Evolutionary conservation across 139 green algal species (phyloP).

Genomic region (Micractinium sp.): DNA sequence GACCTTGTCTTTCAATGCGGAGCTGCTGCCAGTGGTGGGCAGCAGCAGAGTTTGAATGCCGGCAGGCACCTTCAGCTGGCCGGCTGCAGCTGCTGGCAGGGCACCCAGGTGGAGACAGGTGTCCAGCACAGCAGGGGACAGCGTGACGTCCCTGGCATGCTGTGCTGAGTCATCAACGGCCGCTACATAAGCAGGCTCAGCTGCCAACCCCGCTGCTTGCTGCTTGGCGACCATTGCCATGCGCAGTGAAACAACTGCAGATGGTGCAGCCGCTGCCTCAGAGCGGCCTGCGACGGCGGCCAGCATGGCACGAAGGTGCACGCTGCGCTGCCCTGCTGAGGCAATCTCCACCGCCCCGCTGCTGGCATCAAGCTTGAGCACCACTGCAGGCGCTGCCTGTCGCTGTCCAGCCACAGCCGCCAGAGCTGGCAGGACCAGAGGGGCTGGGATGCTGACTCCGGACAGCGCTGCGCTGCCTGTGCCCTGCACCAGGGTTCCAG

Average conservation of each 20-base stretch:
- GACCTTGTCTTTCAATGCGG: neutral
- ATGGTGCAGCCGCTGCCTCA: constrained; percentile 57
- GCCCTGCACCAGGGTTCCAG: neutral
- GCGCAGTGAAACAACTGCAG: constrained; percentile 62
- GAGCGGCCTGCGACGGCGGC: neutral
- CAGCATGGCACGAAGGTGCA: constrained; percentile 2
- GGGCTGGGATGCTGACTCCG: constrained; percentile 20
- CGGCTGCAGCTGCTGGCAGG: constrained; percentile 1
- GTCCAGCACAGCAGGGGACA: constrained; percentile 69
- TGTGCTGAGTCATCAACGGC: constrained; percentile 7
- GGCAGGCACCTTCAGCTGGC: constrained; percentile 40
- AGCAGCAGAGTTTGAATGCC: constrained; percentile 28
- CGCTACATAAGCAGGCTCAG: constrained; percentile 1
- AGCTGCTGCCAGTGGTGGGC: neutral
- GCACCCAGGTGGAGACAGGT: constrained; percentile 70
- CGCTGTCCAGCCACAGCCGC: neutral
- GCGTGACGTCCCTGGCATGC: neutral
- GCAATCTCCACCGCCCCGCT: constrained; percentile 12
- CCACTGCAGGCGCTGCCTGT: neutral
- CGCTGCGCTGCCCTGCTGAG: neutral
- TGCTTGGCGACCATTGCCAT: neutral
- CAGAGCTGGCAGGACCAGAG: constrained; percentile 32
- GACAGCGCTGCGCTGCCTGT: neutral
- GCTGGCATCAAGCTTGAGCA: constrained; percentile 17
- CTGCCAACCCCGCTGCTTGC: neutral